Base-by-base conservation (phyloP, 2,329 filamentous ascomycete genomes). In the Penicillium sp. region DNA sequence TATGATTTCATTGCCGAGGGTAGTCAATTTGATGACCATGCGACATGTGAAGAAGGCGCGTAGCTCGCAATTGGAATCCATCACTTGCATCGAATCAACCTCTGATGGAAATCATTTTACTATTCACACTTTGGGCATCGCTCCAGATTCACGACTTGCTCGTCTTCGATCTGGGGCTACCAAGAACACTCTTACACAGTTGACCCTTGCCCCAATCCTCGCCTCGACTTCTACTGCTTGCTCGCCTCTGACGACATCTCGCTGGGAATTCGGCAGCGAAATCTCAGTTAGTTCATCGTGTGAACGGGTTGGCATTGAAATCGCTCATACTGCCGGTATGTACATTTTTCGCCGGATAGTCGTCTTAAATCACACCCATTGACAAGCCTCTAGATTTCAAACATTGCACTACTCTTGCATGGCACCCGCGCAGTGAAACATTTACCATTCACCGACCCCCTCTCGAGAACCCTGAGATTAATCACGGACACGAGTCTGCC, bases 1-100 rank as follows among this genome's bases (percentile, higher is more conserved):
- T 1, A 61, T 75, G 50, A 65, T 81, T 8, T 78, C 78, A 1
- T 54, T 81, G 5, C 78, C 78, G 0, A 66, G 78, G 15, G 73
- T 74, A 18, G 53, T 80, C 0, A 65, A 65, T n/a, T 53, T 81
- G n/a, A 65, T 68, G 52, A 73, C 71, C 0, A 52, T 74, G 2
- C 54, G 61, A 4, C 59, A 71, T 10, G 74, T 80, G 2, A 67
- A 64, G 0, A 60, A 69, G 4, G 70, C 76, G 0, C 67, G 73
- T 4, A 57, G 43, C 6, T 75, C 74, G 0, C 45, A 64, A 0
- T 51, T 81, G 6, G 49, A 64, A 7, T 63, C 70, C 0, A 76
- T 81, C 44, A 74, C 71, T 0, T 79, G 73, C 2, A 65, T 80
- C 38, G 71, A 77, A 29, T 49, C 47, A 2, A 51, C 66, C 18